Evolutionary conservation across 768 basidiomycete species (phyloP).

Genomic region (Suillus alpinus): DNA sequence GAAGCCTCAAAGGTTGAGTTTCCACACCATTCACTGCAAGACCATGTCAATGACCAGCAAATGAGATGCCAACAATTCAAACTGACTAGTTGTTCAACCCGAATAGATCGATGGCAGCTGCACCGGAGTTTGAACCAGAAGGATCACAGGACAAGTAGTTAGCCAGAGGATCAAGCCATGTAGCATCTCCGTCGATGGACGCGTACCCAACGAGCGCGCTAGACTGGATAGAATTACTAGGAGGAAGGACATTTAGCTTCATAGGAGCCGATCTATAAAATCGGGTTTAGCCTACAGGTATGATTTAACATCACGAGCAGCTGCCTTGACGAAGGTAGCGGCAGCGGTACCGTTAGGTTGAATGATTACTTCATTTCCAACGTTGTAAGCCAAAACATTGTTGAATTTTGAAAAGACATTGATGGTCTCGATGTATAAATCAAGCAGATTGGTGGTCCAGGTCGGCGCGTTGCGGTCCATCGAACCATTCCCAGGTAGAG

Average conservation of each 20-base stretch:
- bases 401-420: conserved; percentile 80
- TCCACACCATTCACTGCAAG: conserved; percentile 79
- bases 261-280: neutral
- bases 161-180: conserved; percentile 66
- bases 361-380: conserved; percentile 82
- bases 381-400: conserved; percentile 86
- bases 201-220: conserved; percentile 79
- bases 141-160: conserved; percentile 79
- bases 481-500: conserved; percentile 83
- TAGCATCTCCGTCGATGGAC: conserved; percentile 69
- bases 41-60: conserved; percentile 9
- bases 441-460: conserved; percentile 80
- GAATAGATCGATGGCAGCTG: conserved; percentile 75
- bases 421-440: conserved; percentile 77
- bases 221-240: conserved; percentile 62
- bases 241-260: neutral
- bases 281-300: conserved; percentile 60
- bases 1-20: conserved; percentile 51
- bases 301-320: conserved; percentile 82
- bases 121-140: conserved; percentile 46
- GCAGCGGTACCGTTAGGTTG: conserved; percentile 52
- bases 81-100: conserved; percentile 86
- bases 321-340: conserved; percentile 84
- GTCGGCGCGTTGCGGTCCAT: conserved; percentile 69
- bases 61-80: neutral